Percentiles rank a stretch among this genome's conserved stretches.
Conservation (phyloP, 73 alveolate species). For the Stentor roeselii region DNA sequence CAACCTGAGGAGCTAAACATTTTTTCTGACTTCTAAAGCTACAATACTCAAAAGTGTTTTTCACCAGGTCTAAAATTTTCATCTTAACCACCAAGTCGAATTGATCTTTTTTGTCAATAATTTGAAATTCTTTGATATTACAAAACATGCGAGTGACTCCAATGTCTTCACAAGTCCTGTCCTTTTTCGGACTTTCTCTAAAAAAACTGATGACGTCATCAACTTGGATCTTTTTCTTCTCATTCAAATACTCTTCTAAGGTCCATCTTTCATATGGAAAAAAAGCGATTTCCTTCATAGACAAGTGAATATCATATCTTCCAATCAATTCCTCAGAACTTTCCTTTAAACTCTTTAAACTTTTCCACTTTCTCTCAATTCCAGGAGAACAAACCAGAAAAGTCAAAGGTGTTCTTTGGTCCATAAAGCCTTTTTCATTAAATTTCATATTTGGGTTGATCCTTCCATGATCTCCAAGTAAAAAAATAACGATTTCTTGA, state of each 20-base stretch:
- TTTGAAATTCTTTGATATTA: too few relatives aligned
- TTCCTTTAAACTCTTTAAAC: background rate
- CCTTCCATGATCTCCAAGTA: constrained; percentile 10
- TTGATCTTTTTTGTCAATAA: too few relatives aligned
- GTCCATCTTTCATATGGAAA: background rate
- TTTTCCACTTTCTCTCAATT: background rate
- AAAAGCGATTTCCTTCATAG: background rate
- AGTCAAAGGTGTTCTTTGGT: background rate
- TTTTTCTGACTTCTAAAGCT: too few relatives aligned
- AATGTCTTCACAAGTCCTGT: background rate
- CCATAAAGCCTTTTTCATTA: background rate
- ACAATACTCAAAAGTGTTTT: too few relatives aligned
- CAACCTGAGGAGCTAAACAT: too few relatives aligned
- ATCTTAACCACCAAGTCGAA: too few relatives aligned
- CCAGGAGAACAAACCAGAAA: background rate
- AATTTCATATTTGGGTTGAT: background rate
- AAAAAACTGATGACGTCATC: background rate
- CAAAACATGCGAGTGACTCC: too few relatives aligned
- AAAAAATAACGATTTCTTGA: background rate
- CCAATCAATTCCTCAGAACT: background rate
- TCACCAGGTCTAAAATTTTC: too few relatives aligned
- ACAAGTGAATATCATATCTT: background rate
- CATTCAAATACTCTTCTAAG: background rate
- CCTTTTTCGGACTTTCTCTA: background rate
- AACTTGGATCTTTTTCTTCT: background rate